Percentiles rank a stretch among this genome's conserved stretches.
Evolutionary conservation across 805 yeast genomes (phyloP).

Genomic region (Suhomyces tanzawaensis): DNA sequence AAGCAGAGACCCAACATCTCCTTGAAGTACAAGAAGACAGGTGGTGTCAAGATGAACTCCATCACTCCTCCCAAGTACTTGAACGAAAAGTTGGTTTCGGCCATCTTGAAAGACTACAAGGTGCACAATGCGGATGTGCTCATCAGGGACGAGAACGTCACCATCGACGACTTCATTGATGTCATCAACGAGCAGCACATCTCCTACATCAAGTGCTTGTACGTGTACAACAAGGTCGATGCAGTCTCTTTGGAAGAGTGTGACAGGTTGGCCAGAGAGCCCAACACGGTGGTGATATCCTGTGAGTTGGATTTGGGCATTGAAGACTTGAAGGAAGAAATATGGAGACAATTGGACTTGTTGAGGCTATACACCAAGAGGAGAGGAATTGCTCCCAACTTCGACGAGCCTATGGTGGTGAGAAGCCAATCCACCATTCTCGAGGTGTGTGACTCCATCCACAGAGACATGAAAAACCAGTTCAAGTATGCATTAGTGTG

Average conservation of each 20-base stretch:
- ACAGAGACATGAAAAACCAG: slow-evolving; percentile 85
- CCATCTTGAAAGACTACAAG: slow-evolving; percentile 79
- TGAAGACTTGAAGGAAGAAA: slow-evolving; percentile 84
- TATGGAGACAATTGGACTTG: slow-evolving; percentile 84
- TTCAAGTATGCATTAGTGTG: slow-evolving; percentile 94
- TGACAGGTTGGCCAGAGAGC: slow-evolving; percentile 86
- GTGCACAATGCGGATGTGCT: slow-evolving; percentile 92
- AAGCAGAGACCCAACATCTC: slow-evolving; percentile 74
- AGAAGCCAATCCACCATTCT: slow-evolving; percentile 75
- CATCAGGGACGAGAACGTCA: slow-evolving; percentile 81
- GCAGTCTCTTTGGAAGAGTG: slow-evolving; percentile 94
- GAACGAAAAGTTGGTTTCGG: slow-evolving; percentile 75
- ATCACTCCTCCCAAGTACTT: slow-evolving; percentile 79
- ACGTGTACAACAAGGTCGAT: slow-evolving; percentile 93
- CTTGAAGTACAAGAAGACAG: slow-evolving; percentile 77
- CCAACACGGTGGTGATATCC: slow-evolving; percentile 90
- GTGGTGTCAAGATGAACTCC: slow-evolving; percentile 84
- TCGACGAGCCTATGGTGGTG: slow-evolving; percentile 88
- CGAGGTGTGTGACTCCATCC: slow-evolving; percentile 87
- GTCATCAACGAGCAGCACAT: slow-evolving; percentile 84
- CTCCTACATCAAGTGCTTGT: slow-evolving; percentile 85
- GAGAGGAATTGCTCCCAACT: slow-evolving; percentile 78
- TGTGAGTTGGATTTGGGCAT: slow-evolving; percentile 87
- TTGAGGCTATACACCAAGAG: slow-evolving; percentile 84
- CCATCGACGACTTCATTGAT: slow-evolving; percentile 91